Base-by-base conservation (phyloP, 306 rosid species). In the Rubus idaeus region DNA sequence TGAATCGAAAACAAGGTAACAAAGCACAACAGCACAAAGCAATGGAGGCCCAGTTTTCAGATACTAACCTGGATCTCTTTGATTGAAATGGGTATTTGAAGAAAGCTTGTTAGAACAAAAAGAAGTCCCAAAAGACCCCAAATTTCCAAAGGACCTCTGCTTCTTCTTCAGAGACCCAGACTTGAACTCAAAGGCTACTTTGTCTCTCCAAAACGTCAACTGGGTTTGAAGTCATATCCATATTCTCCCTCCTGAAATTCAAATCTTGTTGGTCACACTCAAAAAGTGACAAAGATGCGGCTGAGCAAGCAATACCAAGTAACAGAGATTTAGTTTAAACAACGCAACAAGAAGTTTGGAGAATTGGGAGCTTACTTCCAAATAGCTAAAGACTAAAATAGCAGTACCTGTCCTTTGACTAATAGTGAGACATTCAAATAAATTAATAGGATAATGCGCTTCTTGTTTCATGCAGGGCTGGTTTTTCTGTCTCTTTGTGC, bases 321-420 rank as follows among this genome's bases (percentile, higher is more conserved):
- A 74, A 58, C 41, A 44, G n/a, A 12, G 61, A 62, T 76, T 65
- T 67, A 16, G 55, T 20, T 42, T 35, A 56, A 79, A 41, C 70
- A 75, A 75, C 23, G 30, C 44, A 56, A 57, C 52, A 83, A 76
- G 46, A 44, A n/a, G 51, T 41, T 64, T 6, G 60, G 61, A 71
- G 77, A 49, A 71, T 68, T n/a, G 78, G 68, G 39, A 42, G 41
- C 73, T 46, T 20, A 13, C 73, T 39, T 77, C 75, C 81, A 81
- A 72, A 51, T 78, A 56, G 57, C 72, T 56, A 60, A 61, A 71
- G 55, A 73, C 71, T 44, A 46, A 66, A 62, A 61, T 62, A 56
- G 35, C 20, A 58, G 10, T 66, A 70, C 56, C 82, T 72, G 23
- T 41, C 46, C 77, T 57, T 83, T 63, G 75, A 55, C 52, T 26